Percentiles rank a stretch among this genome's conserved stretches.
These are phyloP conservation scores for Aegilops bicornis DNA, from an alignment of 176 grass and related monocot genomes.

Conservation along the genomic window DNA sequence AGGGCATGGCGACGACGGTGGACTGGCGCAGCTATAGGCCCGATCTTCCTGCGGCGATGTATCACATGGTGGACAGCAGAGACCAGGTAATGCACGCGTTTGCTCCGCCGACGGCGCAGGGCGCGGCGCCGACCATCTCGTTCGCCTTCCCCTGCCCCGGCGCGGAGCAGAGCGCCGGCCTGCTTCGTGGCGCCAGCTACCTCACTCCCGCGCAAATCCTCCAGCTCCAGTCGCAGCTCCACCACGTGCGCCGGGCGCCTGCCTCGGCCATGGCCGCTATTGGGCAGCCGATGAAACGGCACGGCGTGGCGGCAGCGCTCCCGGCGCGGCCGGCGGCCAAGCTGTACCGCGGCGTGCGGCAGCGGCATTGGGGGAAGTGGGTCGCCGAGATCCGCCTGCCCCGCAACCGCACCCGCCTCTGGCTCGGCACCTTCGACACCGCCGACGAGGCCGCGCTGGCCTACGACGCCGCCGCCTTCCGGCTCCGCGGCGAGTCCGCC, in stretches of 20 bases:
- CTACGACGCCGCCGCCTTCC: conserved; percentile 67
- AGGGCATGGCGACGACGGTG: conserved; percentile 57
- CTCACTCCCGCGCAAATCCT: conserved; percentile 30
- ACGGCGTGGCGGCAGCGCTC: not conserved
- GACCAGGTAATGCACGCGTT: conserved; percentile 48
- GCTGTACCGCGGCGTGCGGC: conserved; percentile 82
- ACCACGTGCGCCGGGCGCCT: conserved; percentile 13
- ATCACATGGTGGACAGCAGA: conserved; percentile 28
- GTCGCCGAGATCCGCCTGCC: conserved; percentile 81
- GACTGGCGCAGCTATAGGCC: conserved; percentile 35
- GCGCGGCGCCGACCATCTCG: conserved; percentile 14
- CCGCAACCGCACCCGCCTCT: conserved; percentile 78
- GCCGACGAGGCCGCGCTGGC: conserved; percentile 83
- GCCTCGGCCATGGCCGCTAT: conserved; percentile 11
- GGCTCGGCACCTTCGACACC: conserved; percentile 95
- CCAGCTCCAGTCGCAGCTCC: conserved; percentile 45
- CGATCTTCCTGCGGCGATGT: conserved; percentile 25
- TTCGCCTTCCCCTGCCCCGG: conserved; percentile 35
- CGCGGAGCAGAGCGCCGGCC: not conserved
- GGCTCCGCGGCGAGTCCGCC: conserved; percentile 58
- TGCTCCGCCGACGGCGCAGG: conserved; percentile 2
- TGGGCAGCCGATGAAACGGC: conserved; percentile 67
- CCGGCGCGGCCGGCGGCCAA: conserved; percentile 32
- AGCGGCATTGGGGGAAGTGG: conserved; percentile 86
- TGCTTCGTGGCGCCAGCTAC: conserved; percentile 26